phyloP scores from a whole-genome alignment of 805 yeast genomes.

The Candida ponderosae region DNA sequence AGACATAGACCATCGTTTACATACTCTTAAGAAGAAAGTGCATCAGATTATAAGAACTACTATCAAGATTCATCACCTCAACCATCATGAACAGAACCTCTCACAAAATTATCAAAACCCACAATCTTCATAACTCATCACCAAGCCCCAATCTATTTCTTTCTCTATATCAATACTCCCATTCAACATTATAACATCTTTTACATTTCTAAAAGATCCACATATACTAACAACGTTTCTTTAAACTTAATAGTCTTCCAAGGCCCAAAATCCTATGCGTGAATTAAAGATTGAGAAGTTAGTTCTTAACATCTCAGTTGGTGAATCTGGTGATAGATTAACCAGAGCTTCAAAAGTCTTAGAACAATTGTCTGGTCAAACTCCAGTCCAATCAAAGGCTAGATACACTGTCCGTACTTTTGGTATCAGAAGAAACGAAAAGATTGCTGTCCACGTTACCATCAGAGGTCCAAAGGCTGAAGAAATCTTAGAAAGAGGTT shows the following conservation, averaged over 20 bases:
- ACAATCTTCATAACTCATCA: too few relatives aligned
- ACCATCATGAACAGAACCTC: too few relatives aligned
- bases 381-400: conserved; percentile 99
- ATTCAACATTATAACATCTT: not conserved
- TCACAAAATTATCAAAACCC: too few relatives aligned
- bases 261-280: conserved; percentile 92
- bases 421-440: conserved; percentile 99
- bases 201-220: not conserved
- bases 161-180: not conserved
- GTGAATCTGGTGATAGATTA: conserved; percentile 99
- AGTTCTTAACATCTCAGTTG: conserved; percentile 99
- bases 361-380: conserved; percentile 99
- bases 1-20: too few relatives aligned
- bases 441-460: conserved; percentile 98
- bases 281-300: conserved; percentile 98
- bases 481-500: conserved; percentile 99
- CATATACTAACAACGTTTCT: conserved; percentile 9
- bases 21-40: too few relatives aligned
- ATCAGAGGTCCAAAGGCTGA: conserved; percentile 99
- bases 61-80: too few relatives aligned
- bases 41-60: too few relatives aligned
- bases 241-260: conserved; percentile 42
- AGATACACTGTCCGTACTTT: conserved; percentile 99
- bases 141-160: too few relatives aligned
- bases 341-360: conserved; percentile 99